Evolutionary conservation across 129 eudicot genomes (phyloP), one percentile per base, ranked within the genome.

Genomic region (Saussurea involucrata): DNA sequence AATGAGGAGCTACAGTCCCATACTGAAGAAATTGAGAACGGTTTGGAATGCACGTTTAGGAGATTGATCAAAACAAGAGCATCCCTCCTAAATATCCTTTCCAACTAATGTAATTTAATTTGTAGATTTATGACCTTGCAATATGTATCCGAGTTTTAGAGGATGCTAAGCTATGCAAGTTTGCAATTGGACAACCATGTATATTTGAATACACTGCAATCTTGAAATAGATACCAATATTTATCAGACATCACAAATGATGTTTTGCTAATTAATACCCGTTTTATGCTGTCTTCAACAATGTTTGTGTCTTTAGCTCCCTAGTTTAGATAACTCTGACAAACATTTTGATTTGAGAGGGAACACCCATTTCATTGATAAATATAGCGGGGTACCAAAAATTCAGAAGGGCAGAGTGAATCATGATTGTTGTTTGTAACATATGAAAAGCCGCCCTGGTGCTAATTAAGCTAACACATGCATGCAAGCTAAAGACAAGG

Each of bases 1-100:
- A 81, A 87, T 72, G 88, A 84, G 68, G 80, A 32, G 18, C 74
- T 86, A 37, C 85, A 77, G 80, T 75, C 66, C 15, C 68, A 49
- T 15, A 49, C 20, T 66, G 74, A 75, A 58, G 37, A 33, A 20
- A 71, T 82, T 57, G 85, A 82, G 78, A 46, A 67, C 65, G 82
- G 65, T 20, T 72, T 86, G 61, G 82, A 76, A 46, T 63, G 63
- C 70, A 8, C 79, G 32, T 75, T 75, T 75, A 86, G 77, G 80
- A 71, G 75, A 22, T 75, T 82, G 77, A 82, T 76, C 17, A 76
- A 60, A 75, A 74, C 85, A 69, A 76, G 78, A 40, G 74, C 82
- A 29, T 78, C 76, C 44, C 80, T 86, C 9, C 72, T 82, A 64
- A 83, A 83, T 29, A 53, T 78, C 18, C 11, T 78, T 13, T 78